Percentiles rank a stretch among this genome's conserved stretches.
Evolutionary conservation across 1,284 basidiomycete genomes (phyloP).

Genomic region (Hypsizygus ulmarius): DNA sequence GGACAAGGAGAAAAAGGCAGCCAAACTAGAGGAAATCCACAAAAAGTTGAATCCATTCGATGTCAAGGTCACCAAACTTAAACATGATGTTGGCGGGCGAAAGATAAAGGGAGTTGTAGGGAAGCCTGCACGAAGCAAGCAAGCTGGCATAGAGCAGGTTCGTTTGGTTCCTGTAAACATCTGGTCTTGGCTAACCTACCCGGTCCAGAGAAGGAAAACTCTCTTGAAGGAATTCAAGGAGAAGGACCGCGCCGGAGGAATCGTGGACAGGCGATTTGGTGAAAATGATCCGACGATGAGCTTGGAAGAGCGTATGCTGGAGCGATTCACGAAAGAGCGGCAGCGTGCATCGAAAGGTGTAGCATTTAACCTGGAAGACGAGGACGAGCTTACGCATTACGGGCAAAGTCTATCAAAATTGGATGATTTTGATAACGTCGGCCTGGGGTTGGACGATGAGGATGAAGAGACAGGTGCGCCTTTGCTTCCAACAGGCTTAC

Average conservation of each 20-base stretch:
- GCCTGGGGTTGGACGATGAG: conserved; percentile 69
- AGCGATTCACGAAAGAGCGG: conserved; percentile 91
- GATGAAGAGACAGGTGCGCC: conserved; percentile 46
- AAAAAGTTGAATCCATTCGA: conserved; percentile 92
- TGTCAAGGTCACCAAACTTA: conserved; percentile 84
- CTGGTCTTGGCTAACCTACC: conserved; percentile 11
- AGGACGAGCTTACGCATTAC: conserved; percentile 91
- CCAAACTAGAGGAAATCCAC: conserved; percentile 85
- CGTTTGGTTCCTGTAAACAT: conserved; percentile 24
- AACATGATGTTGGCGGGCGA: conserved; percentile 89
- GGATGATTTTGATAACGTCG: conserved; percentile 85
- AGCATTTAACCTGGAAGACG: conserved; percentile 91
- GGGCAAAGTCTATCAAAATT: conserved; percentile 82
- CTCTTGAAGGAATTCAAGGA: conserved; percentile 86
- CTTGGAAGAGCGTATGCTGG: conserved; percentile 95
- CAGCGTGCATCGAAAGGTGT: conserved; percentile 76
- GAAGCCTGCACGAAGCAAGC: conserved; percentile 82
- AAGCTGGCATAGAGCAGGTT: conserved; percentile 89
- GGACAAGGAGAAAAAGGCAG: conserved; percentile 75
- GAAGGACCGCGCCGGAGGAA: conserved; percentile 78
- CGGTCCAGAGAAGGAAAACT: conserved; percentile 73
- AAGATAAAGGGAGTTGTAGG: conserved; percentile 85
- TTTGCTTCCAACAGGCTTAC: conserved; percentile 4
- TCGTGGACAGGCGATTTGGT: conserved; percentile 94
- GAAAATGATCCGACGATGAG: conserved; percentile 91